Evolutionary conservation across 495 filamentous ascomycete species (phyloP).

Genomic region (Amniculicola lignicola): DNA sequence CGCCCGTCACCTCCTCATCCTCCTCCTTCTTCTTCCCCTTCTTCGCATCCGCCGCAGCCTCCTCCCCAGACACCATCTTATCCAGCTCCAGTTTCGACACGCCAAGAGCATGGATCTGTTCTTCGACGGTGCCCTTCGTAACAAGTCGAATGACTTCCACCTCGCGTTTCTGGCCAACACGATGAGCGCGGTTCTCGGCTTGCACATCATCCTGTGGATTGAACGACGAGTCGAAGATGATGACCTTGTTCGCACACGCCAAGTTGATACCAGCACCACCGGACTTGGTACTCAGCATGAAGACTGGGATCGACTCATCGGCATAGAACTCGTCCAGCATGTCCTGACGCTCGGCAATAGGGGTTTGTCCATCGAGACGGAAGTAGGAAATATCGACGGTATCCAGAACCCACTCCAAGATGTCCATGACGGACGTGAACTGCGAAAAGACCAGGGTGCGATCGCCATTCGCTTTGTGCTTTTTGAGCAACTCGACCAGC

Average conservation of each 20-base stretch:
- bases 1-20: slow-evolving; percentile 8
- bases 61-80: slow-evolving; percentile 70
- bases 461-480: slow-evolving; percentile 79
- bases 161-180: slow-evolving; percentile 83
- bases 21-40: slow-evolving; percentile 10
- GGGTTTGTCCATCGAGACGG: slow-evolving; percentile 79
- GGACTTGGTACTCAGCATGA: slow-evolving; percentile 87
- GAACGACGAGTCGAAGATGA: slow-evolving; percentile 93
- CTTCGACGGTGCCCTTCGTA: slow-evolving; percentile 80
- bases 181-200: slow-evolving; percentile 93
- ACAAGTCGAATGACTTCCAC: slow-evolving; percentile 86
- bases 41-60: slow-evolving; percentile 23
- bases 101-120: slow-evolving; percentile 84
- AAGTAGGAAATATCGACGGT: slow-evolving; percentile 70
- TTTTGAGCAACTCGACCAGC: slow-evolving; percentile 65
- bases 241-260: slow-evolving; percentile 90
- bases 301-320: slow-evolving; percentile 76
- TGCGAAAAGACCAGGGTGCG: slow-evolving; percentile 86
- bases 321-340: slow-evolving; percentile 82
- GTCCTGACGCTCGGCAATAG: slow-evolving; percentile 76
- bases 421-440: slow-evolving; percentile 87
- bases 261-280: slow-evolving; percentile 95
- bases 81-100: slow-evolving; percentile 92
- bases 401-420: slow-evolving; percentile 77
- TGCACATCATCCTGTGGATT: slow-evolving; percentile 97